phyloP scores from a whole-genome alignment of 2,329 filamentous ascomycete genomes.

The Alternaria infectoria region DNA sequence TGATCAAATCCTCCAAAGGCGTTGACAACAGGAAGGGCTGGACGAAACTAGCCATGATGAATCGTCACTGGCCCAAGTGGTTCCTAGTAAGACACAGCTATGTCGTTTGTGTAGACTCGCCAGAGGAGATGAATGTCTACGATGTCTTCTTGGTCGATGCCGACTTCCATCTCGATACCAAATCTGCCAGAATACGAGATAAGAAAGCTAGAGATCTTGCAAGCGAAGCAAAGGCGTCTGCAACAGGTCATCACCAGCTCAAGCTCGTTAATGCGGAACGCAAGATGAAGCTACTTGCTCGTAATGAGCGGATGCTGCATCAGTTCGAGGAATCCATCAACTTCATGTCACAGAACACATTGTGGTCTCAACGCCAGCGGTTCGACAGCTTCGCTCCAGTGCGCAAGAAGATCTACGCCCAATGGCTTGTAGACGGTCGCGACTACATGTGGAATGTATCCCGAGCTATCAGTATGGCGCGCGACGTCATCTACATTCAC shows the following conservation, averaged over 20 bases:
- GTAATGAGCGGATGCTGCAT: constrained; percentile 84
- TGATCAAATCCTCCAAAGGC: constrained; percentile 90
- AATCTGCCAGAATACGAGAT: constrained; percentile 59
- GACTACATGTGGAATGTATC: constrained; percentile 99
- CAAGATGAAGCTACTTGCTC: constrained; percentile 86
- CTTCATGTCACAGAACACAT: constrained; percentile 81
- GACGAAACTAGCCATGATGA: constrained; percentile 78
- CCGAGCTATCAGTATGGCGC: constrained; percentile 93
- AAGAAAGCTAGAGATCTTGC: constrained; percentile 67
- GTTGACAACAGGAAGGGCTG: constrained; percentile 83
- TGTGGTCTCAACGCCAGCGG: constrained; percentile 82
- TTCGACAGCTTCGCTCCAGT: constrained; percentile 95
- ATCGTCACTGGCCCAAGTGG: constrained; percentile 91
- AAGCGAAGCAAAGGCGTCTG: constrained; percentile 68
- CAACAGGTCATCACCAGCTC: constrained; percentile 79
- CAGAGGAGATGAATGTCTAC: constrained; percentile 98
- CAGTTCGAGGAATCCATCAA: constrained; percentile 95
- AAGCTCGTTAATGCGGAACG: constrained; percentile 91
- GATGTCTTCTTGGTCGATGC: constrained; percentile 97
- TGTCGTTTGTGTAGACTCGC: constrained; percentile 96
- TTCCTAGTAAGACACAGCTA: constrained; percentile 98
- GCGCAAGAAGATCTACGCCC: constrained; percentile 82
- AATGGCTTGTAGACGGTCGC: constrained; percentile 95
- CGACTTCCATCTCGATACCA: constrained; percentile 81
- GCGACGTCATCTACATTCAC: constrained; percentile 98